phyloP scores from a whole-genome alignment of 169 alveolate genomes.

The Eimeria acervulina region DNA sequence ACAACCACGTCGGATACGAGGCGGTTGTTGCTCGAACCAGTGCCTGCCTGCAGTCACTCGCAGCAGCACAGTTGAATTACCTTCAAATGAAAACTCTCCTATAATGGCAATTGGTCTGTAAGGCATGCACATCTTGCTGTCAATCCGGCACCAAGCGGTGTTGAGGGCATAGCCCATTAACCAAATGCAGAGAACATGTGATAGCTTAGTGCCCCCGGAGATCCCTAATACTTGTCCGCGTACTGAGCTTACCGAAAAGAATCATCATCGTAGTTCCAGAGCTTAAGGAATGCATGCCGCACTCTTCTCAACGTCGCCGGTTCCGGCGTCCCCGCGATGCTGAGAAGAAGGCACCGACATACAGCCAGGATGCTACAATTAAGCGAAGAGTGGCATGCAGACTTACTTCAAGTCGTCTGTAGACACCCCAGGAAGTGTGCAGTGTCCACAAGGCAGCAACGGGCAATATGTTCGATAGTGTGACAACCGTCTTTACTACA shows the following conservation, averaged over 20 bases:
- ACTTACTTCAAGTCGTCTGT: background rate
- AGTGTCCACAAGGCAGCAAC: background rate
- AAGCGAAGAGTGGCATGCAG: too few species aligned
- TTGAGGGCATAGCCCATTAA: background rate
- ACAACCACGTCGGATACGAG: slow-evolving; percentile 71
- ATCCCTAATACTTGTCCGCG: background rate
- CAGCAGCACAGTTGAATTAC: background rate
- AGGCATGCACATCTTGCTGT: background rate
- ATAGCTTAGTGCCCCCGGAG: background rate
- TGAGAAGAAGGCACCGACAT: background rate
- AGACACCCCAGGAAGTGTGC: background rate
- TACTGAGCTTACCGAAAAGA: slow-evolving; percentile 45
- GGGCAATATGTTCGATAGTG: background rate
- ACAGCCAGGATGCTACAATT: too few species aligned
- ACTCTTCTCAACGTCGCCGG: slow-evolving; percentile 77
- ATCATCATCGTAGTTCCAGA: slow-evolving; percentile 79
- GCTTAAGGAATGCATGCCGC: slow-evolving; percentile 79
- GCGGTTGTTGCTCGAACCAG: slow-evolving; percentile 49
- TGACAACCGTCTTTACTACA: background rate
- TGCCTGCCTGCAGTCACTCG: slow-evolving; percentile 55
- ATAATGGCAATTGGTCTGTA: too few species aligned
- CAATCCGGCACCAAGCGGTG: background rate
- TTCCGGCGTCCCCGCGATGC: slow-evolving; percentile 39
- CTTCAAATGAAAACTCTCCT: background rate
- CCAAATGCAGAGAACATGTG: background rate